These are phyloP conservation scores for Alternaria sp. DNA, from an alignment of 2,329 filamentous ascomycete genomes.

Conservation along the genomic window DNA sequence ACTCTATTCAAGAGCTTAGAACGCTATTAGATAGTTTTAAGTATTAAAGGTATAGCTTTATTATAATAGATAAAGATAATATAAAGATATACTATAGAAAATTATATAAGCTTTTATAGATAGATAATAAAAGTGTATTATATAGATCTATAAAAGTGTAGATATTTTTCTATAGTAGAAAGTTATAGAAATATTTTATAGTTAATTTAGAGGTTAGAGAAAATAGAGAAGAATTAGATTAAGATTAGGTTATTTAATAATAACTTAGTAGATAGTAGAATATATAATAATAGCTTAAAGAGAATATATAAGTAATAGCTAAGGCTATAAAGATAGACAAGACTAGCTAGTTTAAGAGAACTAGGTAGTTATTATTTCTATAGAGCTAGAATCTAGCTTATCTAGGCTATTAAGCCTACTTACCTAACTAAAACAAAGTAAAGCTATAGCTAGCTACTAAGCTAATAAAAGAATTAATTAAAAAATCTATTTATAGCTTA, in stretches of 20 bases:
- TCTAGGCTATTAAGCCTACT: not conserved
- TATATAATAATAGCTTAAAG: not conserved
- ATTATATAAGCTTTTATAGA: not conserved
- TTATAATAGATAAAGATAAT: not conserved
- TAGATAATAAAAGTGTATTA: not conserved
- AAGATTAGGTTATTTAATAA: not conserved
- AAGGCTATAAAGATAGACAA: conserved; percentile 12
- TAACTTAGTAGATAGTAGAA: not conserved
- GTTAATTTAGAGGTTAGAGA: not conserved
- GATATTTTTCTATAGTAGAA: not conserved
- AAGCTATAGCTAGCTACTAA: too few species aligned
- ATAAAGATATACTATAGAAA: not conserved
- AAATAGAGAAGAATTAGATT: not conserved
- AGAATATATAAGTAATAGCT: not conserved
- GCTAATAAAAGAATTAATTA: too few species aligned
- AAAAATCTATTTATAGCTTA: too few species aligned
- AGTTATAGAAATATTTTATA: not conserved
- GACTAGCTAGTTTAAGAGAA: conserved; percentile 9
- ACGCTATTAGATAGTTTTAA: not conserved
- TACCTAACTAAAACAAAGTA: too few species aligned
- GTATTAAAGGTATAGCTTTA: not conserved
- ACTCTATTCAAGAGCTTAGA: not conserved
- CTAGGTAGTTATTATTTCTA: not conserved
- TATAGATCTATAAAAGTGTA: not conserved
- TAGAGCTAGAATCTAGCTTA: not conserved